These are phyloP conservation scores for Metschnikowia matae DNA, from an alignment of 805 yeast genomes.

Conservation along the genomic window DNA sequence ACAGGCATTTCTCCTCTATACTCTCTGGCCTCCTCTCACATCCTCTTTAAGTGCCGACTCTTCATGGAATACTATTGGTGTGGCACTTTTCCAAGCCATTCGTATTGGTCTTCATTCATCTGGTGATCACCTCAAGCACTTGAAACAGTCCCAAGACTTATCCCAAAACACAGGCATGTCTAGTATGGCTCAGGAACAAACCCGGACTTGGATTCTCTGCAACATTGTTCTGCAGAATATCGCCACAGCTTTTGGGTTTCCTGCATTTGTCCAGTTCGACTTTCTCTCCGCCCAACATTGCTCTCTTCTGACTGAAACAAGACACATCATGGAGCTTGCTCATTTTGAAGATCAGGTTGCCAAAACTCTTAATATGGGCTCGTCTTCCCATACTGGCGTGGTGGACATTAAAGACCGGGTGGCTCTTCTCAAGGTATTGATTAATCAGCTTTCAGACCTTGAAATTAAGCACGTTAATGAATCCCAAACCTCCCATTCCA, in stretches of 20 bases:
- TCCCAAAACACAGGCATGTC: constrained; percentile 3
- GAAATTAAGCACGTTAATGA: constrained; percentile 51
- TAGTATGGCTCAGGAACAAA: constrained; percentile 62
- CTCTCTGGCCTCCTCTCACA: constrained; percentile 95
- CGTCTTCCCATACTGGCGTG: constrained; percentile 61
- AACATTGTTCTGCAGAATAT: constrained; percentile 86
- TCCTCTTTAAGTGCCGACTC: constrained; percentile 94
- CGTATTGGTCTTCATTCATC: constrained; percentile 84
- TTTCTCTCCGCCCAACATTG: constrained; percentile 44
- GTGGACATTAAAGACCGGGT: constrained; percentile 67
- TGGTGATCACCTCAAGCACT: background rate
- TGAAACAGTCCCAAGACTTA: constrained; percentile 3
- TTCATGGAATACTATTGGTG: constrained; percentile 92
- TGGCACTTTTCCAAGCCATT: constrained; percentile 89
- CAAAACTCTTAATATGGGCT: constrained; percentile 67
- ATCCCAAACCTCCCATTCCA: constrained; percentile 13
- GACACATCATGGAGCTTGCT: constrained; percentile 77
- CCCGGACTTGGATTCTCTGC: constrained; percentile 90
- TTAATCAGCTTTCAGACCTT: constrained; percentile 70
- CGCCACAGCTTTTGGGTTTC: constrained; percentile 92
- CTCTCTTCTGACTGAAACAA: constrained; percentile 54
- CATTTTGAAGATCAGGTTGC: constrained; percentile 84
- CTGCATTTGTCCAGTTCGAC: constrained; percentile 86
- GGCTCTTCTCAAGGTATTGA: constrained; percentile 67
- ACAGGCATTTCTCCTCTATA: constrained; percentile 83